Base-by-base conservation (phyloP, 2,329 filamentous ascomycete species). In the Calonectria pauciramosa region DNA sequence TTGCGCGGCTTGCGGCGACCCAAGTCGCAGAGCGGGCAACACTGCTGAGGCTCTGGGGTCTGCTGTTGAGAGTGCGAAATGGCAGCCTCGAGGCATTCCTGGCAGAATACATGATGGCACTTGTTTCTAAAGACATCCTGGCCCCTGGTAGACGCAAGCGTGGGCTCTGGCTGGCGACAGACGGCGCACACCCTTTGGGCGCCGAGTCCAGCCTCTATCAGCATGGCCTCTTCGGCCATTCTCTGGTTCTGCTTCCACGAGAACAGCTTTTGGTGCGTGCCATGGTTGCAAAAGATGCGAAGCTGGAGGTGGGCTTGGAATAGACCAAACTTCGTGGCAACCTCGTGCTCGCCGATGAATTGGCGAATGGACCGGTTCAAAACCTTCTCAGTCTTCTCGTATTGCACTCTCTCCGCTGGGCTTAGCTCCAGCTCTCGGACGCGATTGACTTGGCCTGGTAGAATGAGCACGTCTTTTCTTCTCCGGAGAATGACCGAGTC, bases 281-380 rank as follows among this genome's bases (percentile, higher is more conserved):
- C 88, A 73, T 89, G 88, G 70, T 90, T 89, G 78, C 88, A 89
- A 1, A 90, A 74, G 8, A 89, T 86, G 0, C 88, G 84, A 16
- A 90, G 78, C 72, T 89, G 87, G 0, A 90, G 79, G 14, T 87
- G 83, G 0, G 85, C 80, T 60, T 89, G 87, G 70, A 90, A 89
- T 34, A 88, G 82, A 0, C 86, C 85, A 18, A 89, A 86, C 18
- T 83, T 85, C 68, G 81, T 82, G 47, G 81, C 83, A 23, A 82
- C 80, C 38, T 86, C 82, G 56, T 80, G 77, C 3, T 84, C 80
- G 0, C 82, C 83, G 8, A 84, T 82, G n/a, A 83, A 82, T 34
- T 88, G 83, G 10, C 80, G 77, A 18, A 89, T 82, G 2, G 80
- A 80, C 20, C 86, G 83, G 26, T 82, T 80, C 78, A 89, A 83